A percentile compares a stretch with the other conserved stretches of the same genome.
These are phyloP conservation scores for Calonectria multiphialidica DNA, from an alignment of 2,329 filamentous ascomycete genomes.

Conservation along the genomic window DNA sequence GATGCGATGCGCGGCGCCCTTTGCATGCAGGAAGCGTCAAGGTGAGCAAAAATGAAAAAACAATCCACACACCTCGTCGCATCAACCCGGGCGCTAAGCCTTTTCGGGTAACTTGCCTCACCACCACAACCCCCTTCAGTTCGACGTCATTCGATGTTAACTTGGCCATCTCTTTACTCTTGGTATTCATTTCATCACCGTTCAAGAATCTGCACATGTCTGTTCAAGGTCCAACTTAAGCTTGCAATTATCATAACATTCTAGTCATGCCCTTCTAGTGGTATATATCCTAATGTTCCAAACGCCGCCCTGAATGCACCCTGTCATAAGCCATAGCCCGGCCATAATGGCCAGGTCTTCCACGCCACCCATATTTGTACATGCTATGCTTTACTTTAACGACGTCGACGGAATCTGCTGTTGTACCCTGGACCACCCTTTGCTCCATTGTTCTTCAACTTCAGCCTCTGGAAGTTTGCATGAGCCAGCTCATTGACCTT, in stretches of 20 bases:
- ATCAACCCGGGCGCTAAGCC: neutral
- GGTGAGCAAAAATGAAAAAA: neutral
- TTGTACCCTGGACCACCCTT: conserved; percentile 71
- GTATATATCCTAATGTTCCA: conserved; percentile 5
- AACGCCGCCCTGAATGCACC: conserved; percentile 17
- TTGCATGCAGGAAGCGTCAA: neutral
- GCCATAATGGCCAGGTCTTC: neutral
- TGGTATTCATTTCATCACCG: neutral
- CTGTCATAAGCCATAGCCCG: conserved; percentile 23
- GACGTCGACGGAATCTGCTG: conserved; percentile 68
- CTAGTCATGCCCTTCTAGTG: conserved; percentile 10
- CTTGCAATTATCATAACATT: neutral
- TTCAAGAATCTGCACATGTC: neutral
- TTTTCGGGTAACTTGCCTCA: neutral
- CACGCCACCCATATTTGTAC: neutral
- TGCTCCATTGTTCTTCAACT: conserved; percentile 71
- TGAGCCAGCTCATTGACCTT: conserved; percentile 75
- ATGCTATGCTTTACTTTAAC: conserved; percentile 30
- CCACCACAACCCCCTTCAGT: neutral
- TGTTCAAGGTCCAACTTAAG: neutral
- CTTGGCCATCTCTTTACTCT: no score
- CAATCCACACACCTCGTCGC: neutral
- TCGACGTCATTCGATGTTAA: no score
- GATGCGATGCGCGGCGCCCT: conserved; percentile 1
- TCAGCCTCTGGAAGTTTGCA: conserved; percentile 75